Conservation (phyloP, 257 asterid species). For the Solanum megistacrolobum region DNA sequence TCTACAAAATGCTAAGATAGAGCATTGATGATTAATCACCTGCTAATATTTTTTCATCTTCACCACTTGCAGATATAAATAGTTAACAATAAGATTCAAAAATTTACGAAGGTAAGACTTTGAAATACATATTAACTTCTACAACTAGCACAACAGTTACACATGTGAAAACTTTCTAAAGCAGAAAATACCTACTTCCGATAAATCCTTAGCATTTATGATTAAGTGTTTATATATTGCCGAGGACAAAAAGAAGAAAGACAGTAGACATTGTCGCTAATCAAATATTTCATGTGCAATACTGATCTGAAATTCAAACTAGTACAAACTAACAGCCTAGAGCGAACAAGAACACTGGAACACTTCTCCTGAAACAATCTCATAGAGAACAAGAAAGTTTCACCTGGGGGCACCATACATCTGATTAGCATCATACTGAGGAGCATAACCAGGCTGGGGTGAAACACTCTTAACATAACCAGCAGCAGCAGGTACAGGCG, state of each 20-base stretch:
- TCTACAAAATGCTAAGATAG: neutral
- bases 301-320: neutral
- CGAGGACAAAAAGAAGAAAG: neutral
- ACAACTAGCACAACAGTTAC: neutral
- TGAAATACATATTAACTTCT: neutral
- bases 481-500: conserved; percentile 32
- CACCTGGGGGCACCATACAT: conserved; percentile 71
- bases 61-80: neutral
- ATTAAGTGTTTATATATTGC: neutral
- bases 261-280: neutral
- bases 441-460: conserved; percentile 58
- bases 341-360: neutral
- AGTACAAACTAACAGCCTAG: neutral
- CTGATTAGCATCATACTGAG: conserved; percentile 68
- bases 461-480: conserved; percentile 45
- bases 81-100: neutral
- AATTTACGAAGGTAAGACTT: neutral
- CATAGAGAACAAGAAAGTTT: conserved; percentile 1
- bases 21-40: neutral
- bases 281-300: neutral
- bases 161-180: neutral
- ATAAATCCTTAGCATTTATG: neutral
- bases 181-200: neutral
- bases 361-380: neutral
- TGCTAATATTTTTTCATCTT: neutral